phyloP scores from a whole-genome alignment of 2,329 filamentous ascomycete genomes.

The Verticillium albo-atrum region DNA sequence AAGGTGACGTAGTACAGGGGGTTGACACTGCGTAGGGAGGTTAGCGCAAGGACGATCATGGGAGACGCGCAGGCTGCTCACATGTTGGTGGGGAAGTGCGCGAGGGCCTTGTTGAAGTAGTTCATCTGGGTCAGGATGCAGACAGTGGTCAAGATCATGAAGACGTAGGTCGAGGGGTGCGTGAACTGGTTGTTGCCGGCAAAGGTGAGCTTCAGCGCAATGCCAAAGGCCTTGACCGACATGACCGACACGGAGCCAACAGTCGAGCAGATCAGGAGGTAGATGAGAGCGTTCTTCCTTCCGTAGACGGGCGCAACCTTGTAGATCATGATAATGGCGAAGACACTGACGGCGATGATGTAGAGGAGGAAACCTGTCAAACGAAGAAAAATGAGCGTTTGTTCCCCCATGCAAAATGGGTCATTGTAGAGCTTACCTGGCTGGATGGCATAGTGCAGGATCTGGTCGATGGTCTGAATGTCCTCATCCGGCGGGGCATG shows the following conservation, averaged over 20 bases:
- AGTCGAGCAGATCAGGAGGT: conserved; percentile 95
- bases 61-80: conserved; percentile 40
- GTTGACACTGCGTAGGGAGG: conserved; percentile 64
- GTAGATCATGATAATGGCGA: conserved; percentile 95
- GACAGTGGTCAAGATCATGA: conserved; percentile 85
- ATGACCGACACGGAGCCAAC: conserved; percentile 97
- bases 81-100: conserved; percentile 97
- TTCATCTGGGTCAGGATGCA: conserved; percentile 99
- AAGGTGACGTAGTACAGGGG: conserved; percentile 97
- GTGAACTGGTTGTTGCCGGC: conserved; percentile 92
- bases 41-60: neutral
- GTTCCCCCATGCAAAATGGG: neutral
- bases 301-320: conserved; percentile 83
- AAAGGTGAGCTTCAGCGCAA: conserved; percentile 92
- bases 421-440: conserved; percentile 58
- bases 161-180: conserved; percentile 94
- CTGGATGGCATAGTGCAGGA: conserved; percentile 83
- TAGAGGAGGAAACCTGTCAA: conserved; percentile 81
- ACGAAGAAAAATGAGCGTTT: conserved; percentile 4
- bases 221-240: conserved; percentile 98
- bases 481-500: conserved; percentile 94
- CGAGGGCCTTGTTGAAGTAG: conserved; percentile 98
- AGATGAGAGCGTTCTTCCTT: conserved; percentile 93
- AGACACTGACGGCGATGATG: conserved; percentile 71
- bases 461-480: conserved; percentile 86